Base-by-base conservation (phyloP, 352 stramenopile genomes). In the Globisporangium canariense region DNA sequence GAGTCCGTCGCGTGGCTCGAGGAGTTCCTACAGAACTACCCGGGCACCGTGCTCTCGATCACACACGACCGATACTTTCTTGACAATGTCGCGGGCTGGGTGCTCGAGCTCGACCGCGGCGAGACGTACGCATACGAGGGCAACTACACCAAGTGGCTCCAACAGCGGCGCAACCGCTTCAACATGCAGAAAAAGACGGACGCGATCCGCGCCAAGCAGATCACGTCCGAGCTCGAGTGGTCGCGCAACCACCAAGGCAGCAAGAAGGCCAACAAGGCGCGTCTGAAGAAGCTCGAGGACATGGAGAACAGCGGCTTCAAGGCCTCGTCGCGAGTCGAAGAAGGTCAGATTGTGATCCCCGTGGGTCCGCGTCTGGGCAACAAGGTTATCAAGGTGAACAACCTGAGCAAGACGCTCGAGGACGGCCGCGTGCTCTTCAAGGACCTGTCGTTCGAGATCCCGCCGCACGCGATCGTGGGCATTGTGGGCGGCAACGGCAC, bases 1-100 rank as follows among this genome's bases (percentile, higher is more conserved):
- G 94, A 99, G 74, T 97, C 83, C 18, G 97, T 99, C 67, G 76
- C 80, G 34, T 99, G 97, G 97, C 84, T 99, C 28, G 97, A 99
- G 73, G 74, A 93, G n/a, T 99, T 98, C 71, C 80, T 99, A 62
- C 89, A 93, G 61, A 82, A 91, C 56, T 99, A 98, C 76, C 89
- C 90, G 51, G 95, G 97, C 62, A 99, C 97, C 0, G 96, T 99
- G 60, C 86, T 99, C 22, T 98, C 93, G 34, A 98, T 99, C 69
- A 99, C 97, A 28, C 97, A 99, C 82, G 97, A 99, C 74, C 85
- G 97, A 22, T 99, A 99, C 76, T 99, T 99, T 70, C 67, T 99
- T 30, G 97, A 99, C 69, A 98, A 99, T 69, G 97, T 99, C 5
- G 94, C 94, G 8, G 83, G 94, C 28, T 99, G 97, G 95, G 98